phyloP scores from a whole-genome alignment of 2,329 filamentous ascomycete genomes.

The Talaromyces rugulosus region DNA sequence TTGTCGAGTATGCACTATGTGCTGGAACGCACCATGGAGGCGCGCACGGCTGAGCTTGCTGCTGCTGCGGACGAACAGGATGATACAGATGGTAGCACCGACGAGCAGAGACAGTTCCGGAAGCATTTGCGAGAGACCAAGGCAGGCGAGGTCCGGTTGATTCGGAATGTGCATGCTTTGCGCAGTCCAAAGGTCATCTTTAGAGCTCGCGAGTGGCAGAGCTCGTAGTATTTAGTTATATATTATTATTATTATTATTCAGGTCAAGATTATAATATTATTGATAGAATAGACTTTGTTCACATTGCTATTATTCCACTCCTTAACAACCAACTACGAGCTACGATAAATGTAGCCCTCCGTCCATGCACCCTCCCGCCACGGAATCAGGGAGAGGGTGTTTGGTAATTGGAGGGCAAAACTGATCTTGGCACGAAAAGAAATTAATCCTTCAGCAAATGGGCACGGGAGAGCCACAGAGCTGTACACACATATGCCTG shows the following conservation, averaged over 20 bases:
- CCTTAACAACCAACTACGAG: not conserved
- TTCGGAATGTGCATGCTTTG: constrained; percentile 68
- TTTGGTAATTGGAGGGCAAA: constrained; percentile 47
- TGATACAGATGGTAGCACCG: constrained; percentile 13
- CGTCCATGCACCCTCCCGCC: constrained; percentile 46
- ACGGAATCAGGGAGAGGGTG: constrained; percentile 37
- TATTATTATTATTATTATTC: not conserved
- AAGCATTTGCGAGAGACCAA: constrained; percentile 68
- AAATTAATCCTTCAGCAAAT: constrained; percentile 62
- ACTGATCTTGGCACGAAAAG: constrained; percentile 60
- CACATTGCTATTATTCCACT: not conserved
- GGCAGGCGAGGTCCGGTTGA: constrained; percentile 82
- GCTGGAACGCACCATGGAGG: constrained; percentile 61
- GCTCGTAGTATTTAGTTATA: constrained; percentile 6
- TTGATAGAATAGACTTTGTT: not conserved
- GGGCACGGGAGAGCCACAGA: constrained; percentile 56
- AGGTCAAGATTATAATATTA: not conserved
- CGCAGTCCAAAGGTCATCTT: constrained; percentile 63
- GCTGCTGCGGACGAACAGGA: constrained; percentile 19
- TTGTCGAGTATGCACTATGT: constrained; percentile 90
- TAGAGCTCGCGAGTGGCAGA: constrained; percentile 46
- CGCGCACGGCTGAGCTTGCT: constrained; percentile 62
- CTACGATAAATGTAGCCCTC: constrained; percentile 36
- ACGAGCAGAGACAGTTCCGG: constrained; percentile 50
- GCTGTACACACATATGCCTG: constrained; percentile 72